Percentiles rank a stretch among this genome's conserved stretches.
Conservation (phyloP, 805 yeast species). For the Ogataea paraovalis region DNA sequence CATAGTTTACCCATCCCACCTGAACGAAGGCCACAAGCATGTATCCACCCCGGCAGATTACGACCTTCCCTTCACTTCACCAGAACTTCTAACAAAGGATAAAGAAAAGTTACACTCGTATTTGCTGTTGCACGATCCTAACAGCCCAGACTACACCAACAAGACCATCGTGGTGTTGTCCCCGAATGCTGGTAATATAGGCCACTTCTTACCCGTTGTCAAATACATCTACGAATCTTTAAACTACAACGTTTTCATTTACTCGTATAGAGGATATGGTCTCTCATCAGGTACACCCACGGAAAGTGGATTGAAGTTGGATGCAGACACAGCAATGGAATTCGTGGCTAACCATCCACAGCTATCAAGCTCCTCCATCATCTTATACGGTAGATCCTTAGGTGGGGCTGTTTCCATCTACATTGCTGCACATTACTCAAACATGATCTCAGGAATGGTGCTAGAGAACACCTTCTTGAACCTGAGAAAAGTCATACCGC, state of each 20-base stretch:
- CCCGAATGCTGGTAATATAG: constrained; percentile 97
- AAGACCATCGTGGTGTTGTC: constrained; percentile 76
- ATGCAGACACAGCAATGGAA: constrained; percentile 68
- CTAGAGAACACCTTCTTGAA: constrained; percentile 85
- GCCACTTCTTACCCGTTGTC: constrained; percentile 81
- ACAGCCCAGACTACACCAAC: constrained; percentile 37
- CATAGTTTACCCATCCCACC: constrained; percentile 78
- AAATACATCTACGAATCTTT: constrained; percentile 57
- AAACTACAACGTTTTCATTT: constrained; percentile 74
- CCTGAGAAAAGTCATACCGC: constrained; percentile 66
- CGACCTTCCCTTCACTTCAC: constrained; percentile 61
- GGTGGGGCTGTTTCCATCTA: constrained; percentile 95
- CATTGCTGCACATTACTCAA: constrained; percentile 58
- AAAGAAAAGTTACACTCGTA: constrained; percentile 65
- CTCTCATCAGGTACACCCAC: constrained; percentile 68
- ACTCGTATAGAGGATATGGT: constrained; percentile 92
- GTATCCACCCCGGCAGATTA: constrained; percentile 77
- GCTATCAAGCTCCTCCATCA: constrained; percentile 47
- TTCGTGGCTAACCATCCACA: constrained; percentile 53
- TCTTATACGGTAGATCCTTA: constrained; percentile 82
- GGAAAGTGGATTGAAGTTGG: constrained; percentile 77
- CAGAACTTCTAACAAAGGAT: constrained; percentile 62
- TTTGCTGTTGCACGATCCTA: constrained; percentile 48
- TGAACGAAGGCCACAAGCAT: constrained; percentile 66
- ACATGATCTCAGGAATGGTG: constrained; percentile 56